A percentile compares a stretch with the other conserved stretches of the same genome.
phyloP scores from a whole-genome alignment of 164 flowering plant genomes.

The Cinnamomum chago region DNA sequence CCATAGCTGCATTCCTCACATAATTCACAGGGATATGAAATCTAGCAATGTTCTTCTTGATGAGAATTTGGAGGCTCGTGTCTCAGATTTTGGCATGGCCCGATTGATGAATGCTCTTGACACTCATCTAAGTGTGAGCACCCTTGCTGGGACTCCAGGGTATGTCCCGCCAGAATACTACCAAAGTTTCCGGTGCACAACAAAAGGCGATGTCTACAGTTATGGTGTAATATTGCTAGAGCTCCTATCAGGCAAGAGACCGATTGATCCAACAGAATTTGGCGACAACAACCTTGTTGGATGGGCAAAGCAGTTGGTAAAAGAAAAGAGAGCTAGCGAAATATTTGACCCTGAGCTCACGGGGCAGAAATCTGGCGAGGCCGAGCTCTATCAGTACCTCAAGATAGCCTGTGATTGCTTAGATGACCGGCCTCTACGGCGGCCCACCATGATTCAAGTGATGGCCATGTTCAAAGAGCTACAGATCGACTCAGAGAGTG shows the following conservation, averaged over 20 bases:
- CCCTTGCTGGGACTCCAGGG: conserved; percentile 85
- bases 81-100: conserved; percentile 97
- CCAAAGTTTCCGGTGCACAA: conserved; percentile 78
- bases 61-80: conserved; percentile 75
- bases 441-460: conserved; percentile 97
- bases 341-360: conserved; percentile 60
- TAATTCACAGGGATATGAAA: conserved; percentile 84
- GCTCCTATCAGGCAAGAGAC: conserved; percentile 78
- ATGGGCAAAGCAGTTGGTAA: conserved; percentile 78
- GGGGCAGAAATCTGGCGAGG: conserved; percentile 33
- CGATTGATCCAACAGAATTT: conserved; percentile 64
- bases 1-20: conserved; percentile 92
- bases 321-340: conserved; percentile 47
- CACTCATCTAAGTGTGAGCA: conserved; percentile 87
- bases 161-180: conserved; percentile 88
- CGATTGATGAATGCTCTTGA: conserved; percentile 75
- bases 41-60: conserved; percentile 81
- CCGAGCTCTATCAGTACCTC: conserved; percentile 63
- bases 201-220: conserved; percentile 84
- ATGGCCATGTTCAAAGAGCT: conserved; percentile 91
- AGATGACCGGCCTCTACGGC: conserved; percentile 65
- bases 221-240: conserved; percentile 73
- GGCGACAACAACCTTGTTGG: conserved; percentile 92
- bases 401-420: conserved; percentile 73
- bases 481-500: conserved; percentile 60